Conservation (phyloP, 1,284 basidiomycete species). For the Fomitopsis pinicola region DNA sequence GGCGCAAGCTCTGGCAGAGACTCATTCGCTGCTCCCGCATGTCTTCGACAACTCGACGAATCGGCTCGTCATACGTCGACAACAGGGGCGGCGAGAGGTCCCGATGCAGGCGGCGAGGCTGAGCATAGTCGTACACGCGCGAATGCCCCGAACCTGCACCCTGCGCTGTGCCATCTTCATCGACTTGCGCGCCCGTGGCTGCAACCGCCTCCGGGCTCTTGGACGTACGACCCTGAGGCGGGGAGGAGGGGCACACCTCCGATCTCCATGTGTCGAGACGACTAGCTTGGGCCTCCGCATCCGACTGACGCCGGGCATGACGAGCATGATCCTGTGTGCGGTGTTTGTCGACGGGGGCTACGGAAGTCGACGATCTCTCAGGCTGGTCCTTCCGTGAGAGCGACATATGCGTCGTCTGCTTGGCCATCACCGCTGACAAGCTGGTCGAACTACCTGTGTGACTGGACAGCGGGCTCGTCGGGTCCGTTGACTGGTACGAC, state of each 20-base stretch:
- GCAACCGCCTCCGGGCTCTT: background rate
- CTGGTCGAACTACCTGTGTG: slow-evolving; percentile 16
- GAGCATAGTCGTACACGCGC: slow-evolving; percentile 44
- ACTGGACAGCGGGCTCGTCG: slow-evolving; percentile 16
- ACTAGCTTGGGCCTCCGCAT: slow-evolving; percentile 10
- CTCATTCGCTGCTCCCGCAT: slow-evolving; percentile 93
- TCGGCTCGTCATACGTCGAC: slow-evolving; percentile 64
- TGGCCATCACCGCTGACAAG: slow-evolving; percentile 12
- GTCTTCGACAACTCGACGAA: slow-evolving; percentile 76
- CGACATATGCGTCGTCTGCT: slow-evolving; percentile 11
- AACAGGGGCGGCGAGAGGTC: slow-evolving; percentile 53
- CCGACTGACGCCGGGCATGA: background rate
- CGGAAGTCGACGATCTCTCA: slow-evolving; percentile 8
- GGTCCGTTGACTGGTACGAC: slow-evolving; percentile 4
- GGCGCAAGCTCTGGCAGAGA: slow-evolving; percentile 82
- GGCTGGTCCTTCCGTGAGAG: slow-evolving; percentile 4
- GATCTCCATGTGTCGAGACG: slow-evolving; percentile 27
- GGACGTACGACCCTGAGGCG: background rate
- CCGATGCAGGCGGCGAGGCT: slow-evolving; percentile 54
- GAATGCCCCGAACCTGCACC: slow-evolving; percentile 1
- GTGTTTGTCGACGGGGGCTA: background rate
- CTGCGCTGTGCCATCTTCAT: background rate
- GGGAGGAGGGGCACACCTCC: slow-evolving; percentile 17
- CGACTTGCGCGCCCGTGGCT: background rate
- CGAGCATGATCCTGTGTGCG: background rate